Base-by-base conservation (phyloP, 192 early-diverging fungal genomes). In the Rhizophagus sp. region DNA sequence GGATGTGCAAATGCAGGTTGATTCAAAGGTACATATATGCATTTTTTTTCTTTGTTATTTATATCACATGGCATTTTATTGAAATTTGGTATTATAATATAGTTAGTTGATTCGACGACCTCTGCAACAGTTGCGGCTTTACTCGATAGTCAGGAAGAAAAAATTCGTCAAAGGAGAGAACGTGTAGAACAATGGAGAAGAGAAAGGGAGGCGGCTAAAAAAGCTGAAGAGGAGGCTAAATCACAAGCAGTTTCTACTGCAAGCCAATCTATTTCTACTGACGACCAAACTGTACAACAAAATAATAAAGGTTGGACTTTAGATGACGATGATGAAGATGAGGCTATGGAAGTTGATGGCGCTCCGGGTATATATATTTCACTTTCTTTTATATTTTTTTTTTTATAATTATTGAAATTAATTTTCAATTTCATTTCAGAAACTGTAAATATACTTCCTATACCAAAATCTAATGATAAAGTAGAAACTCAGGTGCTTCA, bases 151-250 rank as follows among this genome's bases (percentile, higher is more conserved):
- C 84, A 85, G 11, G 92, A 93, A 74, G 92, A 93, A 47, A 92
- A 90, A 73, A 82, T 89, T 50, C 86, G 93, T 50, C 90, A 94
- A 81, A 81, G 96, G 66, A 90, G 90, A 75, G 96, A 97, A 86
- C 85, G 94, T 44, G 80, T 97, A 17, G 91, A 94, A 67, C 90
- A 93, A 84, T 98, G 95, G 95, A 83, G 91, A 68, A 90, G 89
- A 79, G 90, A 94, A 80, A 88, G 89, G 74, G 90, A 90, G 74
- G 83, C 83, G 27, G 80, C 81, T 68, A 75, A 83, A 80, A 64
- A 88, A 80, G 79, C 80, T 22, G 81, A 91, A 47, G 85, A 89
- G 75, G 72, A 87, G 41, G 83, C 88, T 3, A 85, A 81, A 71
- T 70, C 68, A 12, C 82, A 74, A 12, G 62, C 63, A 76, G n/a